Percentiles rank a stretch among this genome's conserved stretches.
Evolutionary conservation across 192 early-diverging fungal species (phyloP).

Genomic region (Umbelopsis isabellina): DNA sequence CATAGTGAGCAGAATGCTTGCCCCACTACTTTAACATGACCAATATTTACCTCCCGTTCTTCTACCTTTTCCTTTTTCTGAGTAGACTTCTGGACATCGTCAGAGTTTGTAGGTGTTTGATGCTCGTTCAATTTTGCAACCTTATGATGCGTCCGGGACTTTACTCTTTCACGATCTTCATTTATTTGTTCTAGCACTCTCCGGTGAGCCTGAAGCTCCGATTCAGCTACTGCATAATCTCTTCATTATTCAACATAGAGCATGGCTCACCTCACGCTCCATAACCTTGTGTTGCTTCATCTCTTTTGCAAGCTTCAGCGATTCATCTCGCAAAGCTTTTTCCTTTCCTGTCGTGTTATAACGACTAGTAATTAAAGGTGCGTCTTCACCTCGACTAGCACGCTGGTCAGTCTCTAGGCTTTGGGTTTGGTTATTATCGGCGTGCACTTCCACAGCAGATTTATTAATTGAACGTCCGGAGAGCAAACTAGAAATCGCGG

Average conservation of each 20-base stretch:
- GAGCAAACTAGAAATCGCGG: too few relatives aligned
- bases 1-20: too few relatives aligned
- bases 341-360: not conserved
- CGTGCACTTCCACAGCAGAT: too few relatives aligned
- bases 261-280: constrained; percentile 1
- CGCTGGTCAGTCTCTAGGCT: too few relatives aligned
- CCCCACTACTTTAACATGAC: too few relatives aligned
- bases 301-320: not conserved
- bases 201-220: not conserved
- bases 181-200: constrained; percentile 2
- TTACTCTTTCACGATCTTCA: constrained; percentile 16
- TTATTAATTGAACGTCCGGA: too few relatives aligned
- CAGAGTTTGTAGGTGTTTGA: not conserved
- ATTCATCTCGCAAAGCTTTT: not conserved
- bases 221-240: not conserved
- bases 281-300: constrained; percentile 3
- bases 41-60: too few relatives aligned
- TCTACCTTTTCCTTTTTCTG: too few relatives aligned
- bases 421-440: too few relatives aligned
- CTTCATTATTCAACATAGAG: not conserved
- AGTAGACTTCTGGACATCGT: too few relatives aligned
- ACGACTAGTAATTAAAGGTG: not conserved
- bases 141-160: not conserved
- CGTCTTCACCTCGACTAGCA: not conserved
- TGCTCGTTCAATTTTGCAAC: not conserved